A percentile compares a stretch with the other conserved stretches of the same genome.
Evolutionary conservation across 192 early-diverging fungal species (phyloP).

Genomic region (Coemansia furcata): DNA sequence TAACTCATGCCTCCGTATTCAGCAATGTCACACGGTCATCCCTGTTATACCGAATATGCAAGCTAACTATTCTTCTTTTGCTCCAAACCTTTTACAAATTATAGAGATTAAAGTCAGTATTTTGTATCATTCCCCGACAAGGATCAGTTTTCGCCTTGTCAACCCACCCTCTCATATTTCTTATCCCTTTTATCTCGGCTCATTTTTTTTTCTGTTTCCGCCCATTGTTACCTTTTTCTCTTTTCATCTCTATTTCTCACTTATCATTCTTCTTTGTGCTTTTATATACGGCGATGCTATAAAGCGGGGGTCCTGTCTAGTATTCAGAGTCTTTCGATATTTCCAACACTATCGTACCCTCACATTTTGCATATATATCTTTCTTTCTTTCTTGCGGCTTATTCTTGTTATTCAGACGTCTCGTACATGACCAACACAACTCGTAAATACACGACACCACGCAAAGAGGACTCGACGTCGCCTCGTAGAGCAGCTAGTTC

Average conservation of each 20-base stretch:
- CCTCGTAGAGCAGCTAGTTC: neutral
- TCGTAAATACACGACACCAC: slow-evolving; percentile 3
- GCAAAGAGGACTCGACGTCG: neutral
- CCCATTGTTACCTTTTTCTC: neutral
- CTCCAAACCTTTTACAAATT: slow-evolving; percentile 1
- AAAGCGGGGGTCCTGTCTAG: neutral
- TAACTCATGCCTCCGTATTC: slow-evolving; percentile 1
- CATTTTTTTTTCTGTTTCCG: neutral
- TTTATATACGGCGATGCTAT: neutral
- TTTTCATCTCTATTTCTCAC: neutral
- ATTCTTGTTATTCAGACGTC: neutral
- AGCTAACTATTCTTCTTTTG: neutral
- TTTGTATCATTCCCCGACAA: slow-evolving; percentile 3
- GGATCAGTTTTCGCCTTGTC: slow-evolving; percentile 1
- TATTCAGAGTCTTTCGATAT: neutral
- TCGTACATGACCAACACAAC: neutral
- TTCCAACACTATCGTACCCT: neutral
- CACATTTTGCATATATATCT: neutral
- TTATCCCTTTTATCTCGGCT: slow-evolving; percentile 3
- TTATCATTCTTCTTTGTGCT: neutral
- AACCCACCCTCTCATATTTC: neutral
- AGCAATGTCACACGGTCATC: neutral
- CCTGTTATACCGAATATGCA: slow-evolving; percentile 4
- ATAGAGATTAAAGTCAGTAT: slow-evolving; percentile 5
- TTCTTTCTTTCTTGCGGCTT: neutral